Evolutionary conservation across 2,329 filamentous ascomycete genomes (phyloP), one percentile per base, ranked within the genome.

Genomic region (Aspergillus caelatus): DNA sequence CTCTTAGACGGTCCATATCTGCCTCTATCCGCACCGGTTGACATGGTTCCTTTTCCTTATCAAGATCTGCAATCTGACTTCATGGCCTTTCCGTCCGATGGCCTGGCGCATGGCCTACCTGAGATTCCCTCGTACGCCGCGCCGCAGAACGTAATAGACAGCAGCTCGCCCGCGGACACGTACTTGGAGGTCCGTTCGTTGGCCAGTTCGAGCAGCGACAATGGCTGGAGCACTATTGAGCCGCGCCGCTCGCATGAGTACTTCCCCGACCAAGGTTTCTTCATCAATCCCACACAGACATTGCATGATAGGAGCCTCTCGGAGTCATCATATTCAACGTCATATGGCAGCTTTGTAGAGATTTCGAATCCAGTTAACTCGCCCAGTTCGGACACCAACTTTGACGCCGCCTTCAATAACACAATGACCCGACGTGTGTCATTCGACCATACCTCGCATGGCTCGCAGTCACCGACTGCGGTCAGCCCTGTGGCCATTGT

Each of bases 201-300:
- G 50, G 86, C 87, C 28, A 90, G 89, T 61, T 93, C 93, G n/a
- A 86, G 86, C 68, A 92, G 91, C 73, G 93, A 96, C 71, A 92
- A 94, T 70, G 92, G 92, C 62, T 98, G 94, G 94, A 88, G 88
- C 57, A 87, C 91, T 68, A 89, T 97, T 62, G 91, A 95, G 68
- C 86, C 88, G 75, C 89, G 89, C 64, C 89, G 88, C 65, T 90
- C 89, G 43, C 88, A 91, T 69, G 91, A 94, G 69, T 85, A 86
- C 39, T 84, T 85, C 70, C 83, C 85, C 53, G 83, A 89, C 46
- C 81, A 80, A 63, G 81, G 82, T 16, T 89, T 91, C 68, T 94
- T 97, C 73, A 96, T 96, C 83, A 97, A 97, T 79, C 94, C 94
- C 2, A 88, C 90, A 66, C 91, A 97, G 80, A 96, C 93, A 1